Evolutionary conservation across 2,329 filamentous ascomycete genomes (phyloP).

Genomic region (Aspergillus sp.): DNA sequence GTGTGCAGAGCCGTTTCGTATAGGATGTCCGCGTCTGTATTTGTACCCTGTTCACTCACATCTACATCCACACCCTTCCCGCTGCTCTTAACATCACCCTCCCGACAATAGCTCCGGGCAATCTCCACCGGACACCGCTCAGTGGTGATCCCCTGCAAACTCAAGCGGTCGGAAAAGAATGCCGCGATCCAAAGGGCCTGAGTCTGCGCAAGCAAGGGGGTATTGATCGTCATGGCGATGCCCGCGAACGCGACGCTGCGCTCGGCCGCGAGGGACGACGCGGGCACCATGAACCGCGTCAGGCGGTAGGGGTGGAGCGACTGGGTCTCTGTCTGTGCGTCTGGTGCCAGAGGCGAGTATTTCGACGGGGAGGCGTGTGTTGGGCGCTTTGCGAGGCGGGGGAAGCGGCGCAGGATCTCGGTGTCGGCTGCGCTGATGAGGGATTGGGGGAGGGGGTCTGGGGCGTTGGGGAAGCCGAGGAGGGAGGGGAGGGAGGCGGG

Average conservation of each 20-base stretch:
- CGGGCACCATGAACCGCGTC: constrained; percentile 48
- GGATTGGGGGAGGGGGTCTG: constrained; percentile 34
- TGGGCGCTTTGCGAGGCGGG: constrained; percentile 46
- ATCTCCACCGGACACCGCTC: constrained; percentile 22
- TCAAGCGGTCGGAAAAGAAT: constrained; percentile 59
- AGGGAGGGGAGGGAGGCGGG: constrained; percentile 43
- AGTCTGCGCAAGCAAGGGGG: constrained; percentile 45
- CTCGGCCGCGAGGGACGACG: constrained; percentile 35
- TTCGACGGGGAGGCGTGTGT: constrained; percentile 30
- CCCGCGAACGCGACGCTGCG: constrained; percentile 52
- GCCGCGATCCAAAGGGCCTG: constrained; percentile 65
- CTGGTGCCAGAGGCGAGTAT: constrained; percentile 31
- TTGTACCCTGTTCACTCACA: too few species aligned
- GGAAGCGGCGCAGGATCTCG: constrained; percentile 53
- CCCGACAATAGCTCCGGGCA: too few species aligned
- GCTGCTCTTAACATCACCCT: neutral
- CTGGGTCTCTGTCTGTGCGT: constrained; percentile 23
- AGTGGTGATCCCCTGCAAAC: constrained; percentile 20
- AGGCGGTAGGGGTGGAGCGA: constrained; percentile 47
- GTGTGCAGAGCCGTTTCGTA: constrained; percentile 63
- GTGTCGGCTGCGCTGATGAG: constrained; percentile 47
- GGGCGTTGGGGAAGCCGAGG: constrained; percentile 48
- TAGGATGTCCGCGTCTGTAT: constrained; percentile 35
- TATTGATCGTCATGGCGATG: constrained; percentile 48
- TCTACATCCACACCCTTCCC: too few species aligned